Evolutionary conservation across 2,329 filamentous ascomycete species (phyloP), one percentile per base, ranked within the genome.

Genomic region (Anisogramma anomala): DNA sequence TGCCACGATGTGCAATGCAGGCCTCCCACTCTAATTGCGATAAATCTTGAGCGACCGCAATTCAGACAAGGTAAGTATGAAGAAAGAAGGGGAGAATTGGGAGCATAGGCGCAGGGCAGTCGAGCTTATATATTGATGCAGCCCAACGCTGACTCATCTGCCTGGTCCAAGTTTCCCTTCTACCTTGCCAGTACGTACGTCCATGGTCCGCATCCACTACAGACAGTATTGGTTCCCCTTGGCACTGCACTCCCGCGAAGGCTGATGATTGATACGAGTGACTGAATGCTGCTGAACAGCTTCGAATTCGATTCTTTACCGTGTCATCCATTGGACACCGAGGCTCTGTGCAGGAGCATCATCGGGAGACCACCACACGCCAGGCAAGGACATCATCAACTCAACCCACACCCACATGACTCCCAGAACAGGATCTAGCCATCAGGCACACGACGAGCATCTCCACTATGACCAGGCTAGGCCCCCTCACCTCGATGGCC

Each of bases 1-100:
- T 64, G 60, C 66, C 67, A 61, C 66, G 65, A 55, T 66, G 67
- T 71, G 66, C 66, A 67, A 69, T 71, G 66, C 66, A 70, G 66
- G 64, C 60, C 58, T 60, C 56, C 62, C 60, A 52, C 52, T 55
- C 61, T 67, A 60, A 56, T 51, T 50, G 43, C 52, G 52, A 55
- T 57, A 49, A 54, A 62, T 64, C 62, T 49, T 69, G 67, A 71
- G 56, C 66, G 53, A 55, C 56, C 53, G 23, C 10, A 9, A 19
- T 10, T 40, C 45, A 48, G 35, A 48, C 31, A 43, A 41, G 42
- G 45, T 42, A 47, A 45, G 45, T 45, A 47, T 47, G 30, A 41
- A 25, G 33, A 42, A 32, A 14, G 13, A 10, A 15, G 22, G n/a
- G 13, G 17, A 38, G 20, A 32, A 31, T 10, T 25, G 4, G 10